Evolutionary conservation across 306 rosid genomes (phyloP).

Genomic region (Quercus rubra): DNA sequence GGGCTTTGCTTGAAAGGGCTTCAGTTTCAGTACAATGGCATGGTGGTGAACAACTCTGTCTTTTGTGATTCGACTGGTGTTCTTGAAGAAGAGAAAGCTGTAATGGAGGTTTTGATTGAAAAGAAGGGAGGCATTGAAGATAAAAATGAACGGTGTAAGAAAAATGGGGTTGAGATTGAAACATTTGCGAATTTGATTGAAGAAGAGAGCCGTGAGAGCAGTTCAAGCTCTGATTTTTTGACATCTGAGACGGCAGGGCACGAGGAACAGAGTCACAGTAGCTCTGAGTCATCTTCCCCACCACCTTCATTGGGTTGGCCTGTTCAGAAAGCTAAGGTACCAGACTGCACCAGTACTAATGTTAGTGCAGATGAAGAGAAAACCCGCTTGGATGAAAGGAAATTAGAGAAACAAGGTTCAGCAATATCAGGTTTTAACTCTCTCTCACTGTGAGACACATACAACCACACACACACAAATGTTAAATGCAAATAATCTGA

Average conservation of each 20-base stretch:
- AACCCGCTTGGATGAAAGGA: conserved; percentile 39
- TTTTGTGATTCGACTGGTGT: conserved; percentile 42
- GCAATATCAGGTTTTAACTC: conserved; percentile 50
- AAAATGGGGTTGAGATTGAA: conserved; percentile 36
- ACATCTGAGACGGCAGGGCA: conserved; percentile 71
- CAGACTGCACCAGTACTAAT: conserved; percentile 31
- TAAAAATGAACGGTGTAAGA: conserved; percentile 14
- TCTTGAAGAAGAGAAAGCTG: conserved; percentile 30
- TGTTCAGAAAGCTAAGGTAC: conserved; percentile 35
- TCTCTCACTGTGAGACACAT: too few species aligned
- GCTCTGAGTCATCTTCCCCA: conserved; percentile 76
- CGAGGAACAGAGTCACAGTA: conserved; percentile 74
- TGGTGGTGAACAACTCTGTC: conserved; percentile 48
- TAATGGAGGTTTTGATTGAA: conserved; percentile 50
- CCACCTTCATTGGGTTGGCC: conserved; percentile 66
- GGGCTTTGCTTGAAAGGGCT: conserved; percentile 53
- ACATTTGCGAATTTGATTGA: conserved; percentile 44
- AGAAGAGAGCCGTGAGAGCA: conserved; percentile 69
- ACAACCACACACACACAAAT: neutral
- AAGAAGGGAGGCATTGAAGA: conserved; percentile 31
- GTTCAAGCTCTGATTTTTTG: conserved; percentile 68
- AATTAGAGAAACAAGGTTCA: conserved; percentile 49
- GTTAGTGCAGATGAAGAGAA: conserved; percentile 33
- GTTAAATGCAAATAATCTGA: conserved; percentile 12
- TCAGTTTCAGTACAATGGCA: conserved; percentile 43